Evolutionary conservation across 1,284 basidiomycete genomes (phyloP).

Genomic region (Malassezia yamatoensis): DNA sequence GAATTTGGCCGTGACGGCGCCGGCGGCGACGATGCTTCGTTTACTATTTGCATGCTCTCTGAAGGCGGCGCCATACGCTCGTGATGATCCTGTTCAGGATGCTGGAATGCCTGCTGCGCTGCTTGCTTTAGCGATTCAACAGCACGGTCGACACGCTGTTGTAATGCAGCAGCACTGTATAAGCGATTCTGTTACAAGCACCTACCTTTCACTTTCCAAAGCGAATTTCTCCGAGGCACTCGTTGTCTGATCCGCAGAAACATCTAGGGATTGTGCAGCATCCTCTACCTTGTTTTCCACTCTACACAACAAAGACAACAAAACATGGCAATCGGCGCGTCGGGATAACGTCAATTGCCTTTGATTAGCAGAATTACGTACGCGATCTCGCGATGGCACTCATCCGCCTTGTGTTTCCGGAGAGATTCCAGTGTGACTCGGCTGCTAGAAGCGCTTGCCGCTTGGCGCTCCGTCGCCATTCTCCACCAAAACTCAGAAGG

Average conservation of each 20-base stretch:
- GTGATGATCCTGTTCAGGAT: too few relatives aligned
- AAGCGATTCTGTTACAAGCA: background rate
- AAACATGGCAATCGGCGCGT: conserved; percentile 1
- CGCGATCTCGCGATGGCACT: background rate
- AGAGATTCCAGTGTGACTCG: conserved; percentile 11
- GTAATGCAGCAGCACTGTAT: background rate
- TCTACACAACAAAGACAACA: conserved; percentile 2
- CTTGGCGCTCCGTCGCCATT: background rate
- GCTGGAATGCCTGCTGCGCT: background rate
- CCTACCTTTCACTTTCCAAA: background rate
- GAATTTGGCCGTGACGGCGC: too few relatives aligned
- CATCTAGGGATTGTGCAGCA: background rate
- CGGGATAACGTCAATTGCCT: background rate
- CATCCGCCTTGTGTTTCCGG: background rate
- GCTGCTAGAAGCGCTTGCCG: background rate
- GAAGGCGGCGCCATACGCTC: too few relatives aligned
- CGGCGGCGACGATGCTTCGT: too few relatives aligned
- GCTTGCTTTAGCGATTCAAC: background rate
- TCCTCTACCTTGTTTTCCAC: background rate
- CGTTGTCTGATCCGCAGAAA: background rate
- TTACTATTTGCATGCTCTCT: too few relatives aligned
- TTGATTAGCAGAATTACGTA: conserved; percentile 4
- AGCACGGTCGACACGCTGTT: background rate
- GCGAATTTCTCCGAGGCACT: background rate
- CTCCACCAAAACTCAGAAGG: background rate